Conservation (phyloP, 176 grass and related monocot species). For the Tuctoria greenei region DNA sequence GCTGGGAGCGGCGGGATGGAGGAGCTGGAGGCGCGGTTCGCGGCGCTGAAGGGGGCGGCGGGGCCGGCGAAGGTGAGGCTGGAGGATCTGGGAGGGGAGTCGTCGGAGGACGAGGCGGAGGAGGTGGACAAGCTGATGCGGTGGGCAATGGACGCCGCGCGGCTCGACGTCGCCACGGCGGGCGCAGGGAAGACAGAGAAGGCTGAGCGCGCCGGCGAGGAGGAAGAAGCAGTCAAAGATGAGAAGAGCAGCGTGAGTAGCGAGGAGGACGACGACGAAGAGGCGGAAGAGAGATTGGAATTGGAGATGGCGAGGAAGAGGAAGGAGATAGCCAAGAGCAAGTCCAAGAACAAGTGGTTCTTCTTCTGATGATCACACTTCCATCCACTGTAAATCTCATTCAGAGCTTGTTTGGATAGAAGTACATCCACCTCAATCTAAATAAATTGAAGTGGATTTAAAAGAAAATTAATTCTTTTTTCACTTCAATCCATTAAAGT, state of each 20-base stretch:
- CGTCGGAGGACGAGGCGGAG: constrained; percentile 28
- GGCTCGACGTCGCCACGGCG: constrained; percentile 41
- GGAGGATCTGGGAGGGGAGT: constrained; percentile 29
- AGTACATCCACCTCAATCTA: too few species aligned
- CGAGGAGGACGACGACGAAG: not conserved
- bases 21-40: constrained; percentile 58
- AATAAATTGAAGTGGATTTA: too few species aligned
- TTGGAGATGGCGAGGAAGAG: constrained; percentile 25
- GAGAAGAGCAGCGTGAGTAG: not conserved
- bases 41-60: constrained; percentile 49
- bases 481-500: too few species aligned
- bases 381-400: not conserved
- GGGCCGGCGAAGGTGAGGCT: constrained; percentile 19
- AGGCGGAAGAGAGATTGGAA: constrained; percentile 29
- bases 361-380: constrained; percentile 35
- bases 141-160: constrained; percentile 73
- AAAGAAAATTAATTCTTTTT: too few species aligned
- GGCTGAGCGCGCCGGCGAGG: not conserved
- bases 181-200: not conserved
- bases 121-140: constrained; percentile 87
- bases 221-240: constrained; percentile 5
- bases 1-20: constrained; percentile 17
- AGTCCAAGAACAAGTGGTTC: constrained; percentile 57
- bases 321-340: constrained; percentile 41
- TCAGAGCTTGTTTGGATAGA: too few species aligned